A percentile compares a stretch with the other conserved stretches of the same genome.
phyloP scores from a whole-genome alignment of 2,329 filamentous ascomycete species.

The Biscogniauxia marginata region DNA sequence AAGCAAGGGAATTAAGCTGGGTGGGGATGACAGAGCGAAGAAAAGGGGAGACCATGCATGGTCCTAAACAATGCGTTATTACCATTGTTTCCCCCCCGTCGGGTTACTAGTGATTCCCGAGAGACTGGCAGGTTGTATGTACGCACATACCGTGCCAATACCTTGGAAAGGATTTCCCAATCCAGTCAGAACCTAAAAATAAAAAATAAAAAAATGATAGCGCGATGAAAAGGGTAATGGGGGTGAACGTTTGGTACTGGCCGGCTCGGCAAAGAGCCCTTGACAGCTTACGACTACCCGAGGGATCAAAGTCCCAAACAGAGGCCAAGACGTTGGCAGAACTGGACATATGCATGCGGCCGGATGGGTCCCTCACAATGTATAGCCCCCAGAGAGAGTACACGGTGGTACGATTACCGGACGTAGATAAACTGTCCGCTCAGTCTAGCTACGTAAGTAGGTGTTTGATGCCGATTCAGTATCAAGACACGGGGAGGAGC shows the following conservation, averaged over 20 bases:
- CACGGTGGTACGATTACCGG: not conserved
- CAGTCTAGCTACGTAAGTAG: not conserved
- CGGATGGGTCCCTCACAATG: not conserved
- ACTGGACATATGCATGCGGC: not conserved
- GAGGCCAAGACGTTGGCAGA: not conserved
- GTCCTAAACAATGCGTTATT: not conserved
- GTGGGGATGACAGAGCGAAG: not conserved
- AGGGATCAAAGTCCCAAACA: not conserved
- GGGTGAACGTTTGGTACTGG: not conserved
- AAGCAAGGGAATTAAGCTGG: not conserved
- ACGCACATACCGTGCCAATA: not conserved
- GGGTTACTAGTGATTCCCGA: not conserved
- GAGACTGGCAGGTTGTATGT: not conserved
- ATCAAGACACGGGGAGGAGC: not conserved
- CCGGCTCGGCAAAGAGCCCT: not conserved
- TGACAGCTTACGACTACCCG: not conserved
- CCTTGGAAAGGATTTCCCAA: not conserved
- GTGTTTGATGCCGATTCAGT: not conserved
- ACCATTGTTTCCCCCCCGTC: not conserved
- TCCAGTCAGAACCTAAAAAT: not conserved
- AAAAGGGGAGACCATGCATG: not conserved
- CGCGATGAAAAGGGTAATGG: not conserved
- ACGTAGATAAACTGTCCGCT: not conserved
- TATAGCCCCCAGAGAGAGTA: not conserved
- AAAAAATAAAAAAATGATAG: not conserved